Percentiles rank a stretch among this genome's conserved stretches.
Evolutionary conservation across 2,329 filamentous ascomycete species (phyloP).

Genomic region (Camptophora hylomeconis): DNA sequence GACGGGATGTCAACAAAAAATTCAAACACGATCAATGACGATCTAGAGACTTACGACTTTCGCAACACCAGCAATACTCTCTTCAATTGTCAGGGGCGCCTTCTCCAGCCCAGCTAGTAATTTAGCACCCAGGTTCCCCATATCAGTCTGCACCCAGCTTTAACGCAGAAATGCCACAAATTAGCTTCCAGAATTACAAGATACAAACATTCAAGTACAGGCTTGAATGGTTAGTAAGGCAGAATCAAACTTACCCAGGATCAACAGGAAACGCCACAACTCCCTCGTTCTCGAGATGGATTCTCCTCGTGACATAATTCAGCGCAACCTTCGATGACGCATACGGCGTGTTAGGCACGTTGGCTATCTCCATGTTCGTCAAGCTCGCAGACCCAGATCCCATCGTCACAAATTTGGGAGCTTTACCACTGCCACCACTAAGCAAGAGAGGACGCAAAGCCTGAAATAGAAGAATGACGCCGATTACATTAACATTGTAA

Average conservation of each 20-base stretch:
- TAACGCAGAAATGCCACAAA: neutral
- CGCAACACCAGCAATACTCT: constrained; percentile 13
- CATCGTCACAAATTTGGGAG: constrained; percentile 8
- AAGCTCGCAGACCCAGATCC: constrained; percentile 5
- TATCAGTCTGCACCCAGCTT: constrained; percentile 19
- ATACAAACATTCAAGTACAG: neutral
- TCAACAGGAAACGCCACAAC: constrained; percentile 18
- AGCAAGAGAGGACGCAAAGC: constrained; percentile 26
- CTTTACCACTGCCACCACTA: too few relatives aligned
- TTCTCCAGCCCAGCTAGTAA: constrained; percentile 11
- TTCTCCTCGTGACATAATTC: constrained; percentile 15
- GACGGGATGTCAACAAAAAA: neutral
- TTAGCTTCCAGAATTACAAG: neutral
- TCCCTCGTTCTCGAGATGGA: constrained; percentile 15
- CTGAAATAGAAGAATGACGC: constrained; percentile 21
- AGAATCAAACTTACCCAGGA: constrained; percentile 18
- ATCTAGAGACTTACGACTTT: constrained; percentile 8
- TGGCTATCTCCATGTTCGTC: neutral
- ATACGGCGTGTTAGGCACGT: constrained; percentile 11
- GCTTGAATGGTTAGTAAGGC: neutral
- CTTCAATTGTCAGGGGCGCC: constrained; percentile 14
- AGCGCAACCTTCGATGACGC: constrained; percentile 17
- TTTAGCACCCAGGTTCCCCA: constrained; percentile 14
- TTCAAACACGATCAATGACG: neutral
- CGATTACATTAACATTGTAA: constrained; percentile 30